phyloP scores from a whole-genome alignment of 2,329 filamentous ascomycete genomes.

The Myotisia sp. region DNA sequence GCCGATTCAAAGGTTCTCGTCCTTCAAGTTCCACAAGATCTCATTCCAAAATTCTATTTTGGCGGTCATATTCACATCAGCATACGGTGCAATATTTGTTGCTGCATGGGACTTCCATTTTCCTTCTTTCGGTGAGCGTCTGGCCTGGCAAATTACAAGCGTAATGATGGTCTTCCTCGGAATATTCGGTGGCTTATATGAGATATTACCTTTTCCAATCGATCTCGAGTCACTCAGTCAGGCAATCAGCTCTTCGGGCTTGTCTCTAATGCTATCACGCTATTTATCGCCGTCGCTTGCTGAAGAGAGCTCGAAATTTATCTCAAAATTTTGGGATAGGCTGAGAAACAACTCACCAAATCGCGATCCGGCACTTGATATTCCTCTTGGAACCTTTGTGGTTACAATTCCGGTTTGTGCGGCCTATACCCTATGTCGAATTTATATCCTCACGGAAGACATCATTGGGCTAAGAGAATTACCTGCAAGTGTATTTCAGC shows the following conservation, averaged over 20 bases:
- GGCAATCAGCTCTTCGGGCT: too few relatives aligned
- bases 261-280: too few relatives aligned
- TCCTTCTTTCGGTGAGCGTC: background rate
- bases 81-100: conserved; percentile 3
- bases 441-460: background rate
- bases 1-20: background rate
- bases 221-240: too few relatives aligned
- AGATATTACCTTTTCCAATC: background rate
- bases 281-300: too few relatives aligned
- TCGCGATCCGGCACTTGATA: background rate
- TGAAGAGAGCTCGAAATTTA: too few relatives aligned
- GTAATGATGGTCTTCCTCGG: background rate
- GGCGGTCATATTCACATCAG: background rate
- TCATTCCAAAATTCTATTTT: background rate
- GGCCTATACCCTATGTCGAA: background rate
- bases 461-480: background rate
- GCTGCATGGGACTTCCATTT: conserved; percentile 5
- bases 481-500: background rate
- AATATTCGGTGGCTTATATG: background rate
- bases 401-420: background rate
- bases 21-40: background rate
- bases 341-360: background rate
- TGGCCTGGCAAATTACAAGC: conserved; percentile 1
- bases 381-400: background rate
- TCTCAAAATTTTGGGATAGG: background rate